Base-by-base conservation (phyloP, 306 rosid species). In the Dryas alaskensis region DNA sequence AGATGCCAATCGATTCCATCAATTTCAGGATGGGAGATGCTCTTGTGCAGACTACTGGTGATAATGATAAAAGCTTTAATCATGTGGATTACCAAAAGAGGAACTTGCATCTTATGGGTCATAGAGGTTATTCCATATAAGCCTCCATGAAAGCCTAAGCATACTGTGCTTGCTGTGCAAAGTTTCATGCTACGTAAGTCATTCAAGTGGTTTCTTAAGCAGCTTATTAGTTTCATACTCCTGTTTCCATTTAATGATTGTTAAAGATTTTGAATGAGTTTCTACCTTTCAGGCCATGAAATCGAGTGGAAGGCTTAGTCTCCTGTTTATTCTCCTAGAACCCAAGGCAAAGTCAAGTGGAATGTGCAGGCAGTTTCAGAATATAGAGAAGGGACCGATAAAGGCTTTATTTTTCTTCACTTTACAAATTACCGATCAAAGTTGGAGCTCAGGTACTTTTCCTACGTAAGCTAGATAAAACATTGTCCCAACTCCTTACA, bases 41-140 rank as follows among this genome's bases (percentile, higher is more conserved):
- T 79, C 83, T 45, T 79, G 83, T 68, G 74, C 70, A 62, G 79
- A 80, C 63, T 80, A 80, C 55, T 80, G 76, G 83, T 80, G 83
- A 80, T 40, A 12, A 31, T 13, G 65, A 13, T 39, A 5, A 55
- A 25, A 4, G 13, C 13, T 19, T 19, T 2, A 10, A 43, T 17
- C 37, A 10, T 37, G 43, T 54, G 22, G 17, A 70, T 55, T 11
- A 12, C 74, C 25, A 22, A 12, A 37, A n/a, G n/a, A 69, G 50
- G n/a, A 53, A 42, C 46, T 67, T 67, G 27, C 64, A 17, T 70
- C 50, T 19, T 19, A 11, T 57, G 5, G 3, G 10, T n/a, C 73
- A 52, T 53, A 4, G 40, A 16, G 31, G 14, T 51, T 3, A 51
- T 31, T 8, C 49, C 62, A 10, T 40, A 40, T 69, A 9, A 19